Conservation (phyloP, 768 basidiomycete genomes). For the Tephrocybe sp. region DNA sequence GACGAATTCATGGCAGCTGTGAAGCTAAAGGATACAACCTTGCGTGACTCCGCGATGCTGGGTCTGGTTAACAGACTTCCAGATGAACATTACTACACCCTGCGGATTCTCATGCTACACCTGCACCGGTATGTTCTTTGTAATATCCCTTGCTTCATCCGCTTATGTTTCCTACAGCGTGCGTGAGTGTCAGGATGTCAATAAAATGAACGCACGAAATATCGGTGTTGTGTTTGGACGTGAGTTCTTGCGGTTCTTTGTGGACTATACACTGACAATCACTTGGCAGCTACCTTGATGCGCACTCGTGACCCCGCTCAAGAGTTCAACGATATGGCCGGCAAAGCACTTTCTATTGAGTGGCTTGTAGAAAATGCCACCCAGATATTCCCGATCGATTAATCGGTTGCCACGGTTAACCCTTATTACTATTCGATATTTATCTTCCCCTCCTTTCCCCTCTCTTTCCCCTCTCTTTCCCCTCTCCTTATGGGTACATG, state of each 20-base stretch:
- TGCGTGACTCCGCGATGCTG: conserved; percentile 61
- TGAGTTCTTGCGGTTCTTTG: conserved; percentile 43
- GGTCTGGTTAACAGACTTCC: conserved; percentile 80
- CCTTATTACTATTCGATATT: no score
- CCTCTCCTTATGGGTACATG: no score
- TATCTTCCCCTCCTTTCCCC: no score
- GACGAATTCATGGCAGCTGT: conserved; percentile 85
- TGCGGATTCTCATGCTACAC: conserved; percentile 83
- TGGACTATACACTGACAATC: conserved; percentile 2
- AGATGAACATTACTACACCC: conserved; percentile 83
- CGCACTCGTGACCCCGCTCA: conserved; percentile 81
- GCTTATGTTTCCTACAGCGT: conserved; percentile 44
- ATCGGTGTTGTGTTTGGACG: conserved; percentile 98
- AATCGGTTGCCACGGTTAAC: no score
- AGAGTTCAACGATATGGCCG: conserved; percentile 98
- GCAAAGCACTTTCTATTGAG: conserved; percentile 90
- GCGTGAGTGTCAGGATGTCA: conserved; percentile 63
- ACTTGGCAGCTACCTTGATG: conserved; percentile 84
- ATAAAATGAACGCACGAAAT: conserved; percentile 94
- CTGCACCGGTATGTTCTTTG: conserved; percentile 69
- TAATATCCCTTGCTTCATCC: background rate
- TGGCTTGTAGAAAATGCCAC: conserved; percentile 93
- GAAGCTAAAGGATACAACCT: conserved; percentile 58
- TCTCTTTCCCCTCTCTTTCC: no score
- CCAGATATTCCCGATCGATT: conserved; percentile 53